These are phyloP conservation scores for Glutinoglossum americanum DNA, from an alignment of 495 filamentous ascomycete species.

Conservation along the genomic window DNA sequence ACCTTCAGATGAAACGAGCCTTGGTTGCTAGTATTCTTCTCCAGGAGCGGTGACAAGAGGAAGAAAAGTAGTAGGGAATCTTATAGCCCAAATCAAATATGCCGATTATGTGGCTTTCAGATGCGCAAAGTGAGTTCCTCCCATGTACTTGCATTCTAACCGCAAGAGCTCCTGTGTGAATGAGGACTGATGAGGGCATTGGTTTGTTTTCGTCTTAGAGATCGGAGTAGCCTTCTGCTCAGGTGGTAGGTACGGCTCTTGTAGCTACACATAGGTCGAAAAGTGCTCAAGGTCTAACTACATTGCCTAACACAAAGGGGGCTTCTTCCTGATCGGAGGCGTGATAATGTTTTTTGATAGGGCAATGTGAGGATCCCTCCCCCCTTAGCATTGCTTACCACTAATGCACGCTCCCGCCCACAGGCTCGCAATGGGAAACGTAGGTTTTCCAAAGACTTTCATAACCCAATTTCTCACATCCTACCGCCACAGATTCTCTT, in stretches of 20 bases:
- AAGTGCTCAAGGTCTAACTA: background rate
- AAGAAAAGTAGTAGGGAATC: background rate
- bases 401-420: background rate
- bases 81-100: slow-evolving; percentile 12
- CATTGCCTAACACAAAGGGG: slow-evolving; percentile 29
- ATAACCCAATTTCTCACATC: background rate
- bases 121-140: slow-evolving; percentile 63
- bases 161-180: background rate
- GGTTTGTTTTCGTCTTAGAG: slow-evolving; percentile 28
- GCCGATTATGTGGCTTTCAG: slow-evolving; percentile 84
- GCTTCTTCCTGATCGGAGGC: slow-evolving; percentile 80
- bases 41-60: background rate
- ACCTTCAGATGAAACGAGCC: background rate
- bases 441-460: slow-evolving; percentile 15
- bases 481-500: slow-evolving; percentile 56
- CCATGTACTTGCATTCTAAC: background rate
- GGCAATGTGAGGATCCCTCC: slow-evolving; percentile 43
- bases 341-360: slow-evolving; percentile 94
- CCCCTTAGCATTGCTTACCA: background rate
- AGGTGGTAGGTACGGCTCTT: slow-evolving; percentile 47
- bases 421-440: slow-evolving; percentile 78
- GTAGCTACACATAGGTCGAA: slow-evolving; percentile 6
- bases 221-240: slow-evolving; percentile 91
- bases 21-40: background rate
- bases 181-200: background rate